Percentiles rank a stretch among this genome's conserved stretches.
These are phyloP conservation scores for Chalciporus sp. DNA, from an alignment of 1,284 basidiomycete genomes.

Conservation along the genomic window DNA sequence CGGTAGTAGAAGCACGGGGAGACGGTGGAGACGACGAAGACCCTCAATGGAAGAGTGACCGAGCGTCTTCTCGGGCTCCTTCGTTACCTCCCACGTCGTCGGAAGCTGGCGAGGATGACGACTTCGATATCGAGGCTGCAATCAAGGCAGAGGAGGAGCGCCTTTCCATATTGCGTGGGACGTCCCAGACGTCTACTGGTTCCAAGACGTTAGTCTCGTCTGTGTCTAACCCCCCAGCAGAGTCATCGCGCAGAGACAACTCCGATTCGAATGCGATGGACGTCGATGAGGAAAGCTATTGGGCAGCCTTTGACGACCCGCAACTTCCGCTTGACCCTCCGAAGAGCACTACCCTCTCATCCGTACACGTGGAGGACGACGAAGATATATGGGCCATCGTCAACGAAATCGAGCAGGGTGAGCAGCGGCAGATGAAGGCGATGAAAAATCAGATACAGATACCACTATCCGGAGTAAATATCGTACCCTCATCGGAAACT, in stretches of 20 bases:
- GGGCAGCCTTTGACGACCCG: constrained; percentile 42
- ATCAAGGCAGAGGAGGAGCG: constrained; percentile 51
- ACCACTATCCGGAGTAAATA: constrained; percentile 26
- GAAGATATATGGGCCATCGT: constrained; percentile 73
- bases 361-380: constrained; percentile 43
- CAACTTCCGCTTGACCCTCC: constrained; percentile 12
- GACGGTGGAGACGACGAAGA: constrained; percentile 25
- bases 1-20: constrained; percentile 16
- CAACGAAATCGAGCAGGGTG: constrained; percentile 41
- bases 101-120: constrained; percentile 52
- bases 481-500: constrained; percentile 31
- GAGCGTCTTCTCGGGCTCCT: constrained; percentile 37
- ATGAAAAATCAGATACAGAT: constrained; percentile 19
- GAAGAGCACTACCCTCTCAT: constrained; percentile 2
- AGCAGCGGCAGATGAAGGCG: constrained; percentile 2
- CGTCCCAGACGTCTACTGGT: constrained; percentile 7
- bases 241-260: constrained; percentile 11
- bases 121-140: constrained; percentile 57
- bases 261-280: constrained; percentile 28
- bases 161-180: constrained; percentile 20
- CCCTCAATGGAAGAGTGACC: constrained; percentile 3
- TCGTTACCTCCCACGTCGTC: constrained; percentile 52
- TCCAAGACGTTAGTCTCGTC: constrained; percentile 1
- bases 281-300: constrained; percentile 57
- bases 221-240: neutral